A percentile compares a stretch with the other conserved stretches of the same genome.
phyloP scores from a whole-genome alignment of 75 land plant genomes.

The Selaginella moellendorffii region DNA sequence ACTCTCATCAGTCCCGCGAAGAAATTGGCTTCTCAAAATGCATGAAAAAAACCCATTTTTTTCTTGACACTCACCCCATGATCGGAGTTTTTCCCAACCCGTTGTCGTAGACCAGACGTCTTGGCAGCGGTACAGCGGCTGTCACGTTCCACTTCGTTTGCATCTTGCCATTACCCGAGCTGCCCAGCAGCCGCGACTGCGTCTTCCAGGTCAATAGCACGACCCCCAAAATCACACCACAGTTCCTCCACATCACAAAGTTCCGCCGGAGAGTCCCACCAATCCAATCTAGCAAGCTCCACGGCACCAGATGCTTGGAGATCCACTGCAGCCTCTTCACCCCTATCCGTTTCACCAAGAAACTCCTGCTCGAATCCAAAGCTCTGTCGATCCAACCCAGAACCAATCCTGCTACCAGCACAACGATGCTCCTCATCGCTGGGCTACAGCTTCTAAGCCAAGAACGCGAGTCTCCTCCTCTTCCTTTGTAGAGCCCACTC shows the following conservation, averaged over 20 bases:
- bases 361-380: too few species aligned
- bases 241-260: neutral
- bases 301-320: too few species aligned
- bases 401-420: too few species aligned
- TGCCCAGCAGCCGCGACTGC: neutral
- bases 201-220: neutral
- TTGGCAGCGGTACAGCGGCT: neutral
- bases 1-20: neutral
- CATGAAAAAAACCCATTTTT: neutral
- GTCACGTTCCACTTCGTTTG: neutral
- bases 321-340: too few species aligned
- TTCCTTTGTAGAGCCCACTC: too few species aligned
- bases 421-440: too few species aligned
- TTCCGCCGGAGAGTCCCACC: too few species aligned
- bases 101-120: neutral
- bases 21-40: neutral
- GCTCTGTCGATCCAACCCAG: too few species aligned
- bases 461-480: too few species aligned
- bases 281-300: too few species aligned
- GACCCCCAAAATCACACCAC: neutral
- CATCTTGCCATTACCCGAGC: neutral
- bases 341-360: too few species aligned
- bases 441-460: too few species aligned
- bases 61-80: neutral
- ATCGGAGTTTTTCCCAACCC: neutral